phyloP scores from a whole-genome alignment of 2,329 filamentous ascomycete species.

The Chaetomiaceae sp. region DNA sequence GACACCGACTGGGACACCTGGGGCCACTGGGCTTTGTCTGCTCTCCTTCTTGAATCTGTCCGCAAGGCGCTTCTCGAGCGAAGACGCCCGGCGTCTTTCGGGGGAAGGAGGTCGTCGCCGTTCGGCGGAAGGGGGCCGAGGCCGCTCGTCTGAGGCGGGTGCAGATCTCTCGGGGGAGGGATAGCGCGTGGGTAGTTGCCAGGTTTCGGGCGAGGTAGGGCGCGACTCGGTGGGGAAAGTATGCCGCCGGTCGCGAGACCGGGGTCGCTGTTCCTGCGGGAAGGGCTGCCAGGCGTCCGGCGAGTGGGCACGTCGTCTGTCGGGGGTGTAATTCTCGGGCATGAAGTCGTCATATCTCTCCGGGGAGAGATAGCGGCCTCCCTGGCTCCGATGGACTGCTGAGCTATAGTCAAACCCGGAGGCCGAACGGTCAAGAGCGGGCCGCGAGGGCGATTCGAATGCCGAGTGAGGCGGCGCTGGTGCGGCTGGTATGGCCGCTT shows the following conservation, averaged over 20 bases:
- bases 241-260: conserved; percentile 18
- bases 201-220: conserved; percentile 16
- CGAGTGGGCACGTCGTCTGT: conserved; percentile 12
- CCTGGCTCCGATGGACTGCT: conserved; percentile 40
- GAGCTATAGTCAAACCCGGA: conserved; percentile 40
- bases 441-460: conserved; percentile 20
- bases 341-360: conserved; percentile 19
- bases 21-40: conserved; percentile 31
- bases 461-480: conserved; percentile 28
- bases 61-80: conserved; percentile 47
- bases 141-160: conserved; percentile 11
- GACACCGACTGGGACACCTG: conserved; percentile 10
- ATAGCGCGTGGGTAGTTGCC: conserved; percentile 19
- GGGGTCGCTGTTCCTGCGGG: conserved; percentile 12
- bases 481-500: conserved; percentile 21
- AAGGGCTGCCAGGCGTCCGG: conserved; percentile 17
- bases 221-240: conserved; percentile 17
- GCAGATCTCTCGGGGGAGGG: conserved; percentile 16
- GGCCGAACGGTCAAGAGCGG: conserved; percentile 33
- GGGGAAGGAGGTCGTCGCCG: conserved; percentile 15
- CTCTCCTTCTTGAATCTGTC: conserved; percentile 45
- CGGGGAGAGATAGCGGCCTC: conserved; percentile 24
- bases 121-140: conserved; percentile 15
- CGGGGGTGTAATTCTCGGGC: conserved; percentile 14
- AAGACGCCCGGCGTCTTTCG: conserved; percentile 31